Conservation (phyloP, 108 stramenopile species). For the Pseudonitzschia pungens region DNA sequence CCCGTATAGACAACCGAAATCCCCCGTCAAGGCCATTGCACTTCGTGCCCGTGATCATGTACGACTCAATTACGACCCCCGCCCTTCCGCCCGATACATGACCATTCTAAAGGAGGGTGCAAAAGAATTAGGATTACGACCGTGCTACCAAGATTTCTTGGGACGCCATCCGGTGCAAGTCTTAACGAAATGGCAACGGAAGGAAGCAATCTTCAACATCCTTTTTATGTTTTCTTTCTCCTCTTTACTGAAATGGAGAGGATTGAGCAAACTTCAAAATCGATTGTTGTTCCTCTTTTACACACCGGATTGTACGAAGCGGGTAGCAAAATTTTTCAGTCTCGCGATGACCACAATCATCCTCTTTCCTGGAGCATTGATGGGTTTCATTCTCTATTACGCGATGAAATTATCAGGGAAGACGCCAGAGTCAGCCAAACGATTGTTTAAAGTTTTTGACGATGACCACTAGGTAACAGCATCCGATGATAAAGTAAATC, state of each 20-base stretch:
- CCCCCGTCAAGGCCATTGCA: constrained; percentile 50
- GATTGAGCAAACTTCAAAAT: constrained; percentile 23
- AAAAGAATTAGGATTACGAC: constrained; percentile 41
- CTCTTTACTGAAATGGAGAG: constrained; percentile 12
- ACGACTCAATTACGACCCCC: constrained; percentile 38
- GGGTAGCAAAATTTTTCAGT: constrained; percentile 8
- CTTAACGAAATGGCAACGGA: constrained; percentile 24
- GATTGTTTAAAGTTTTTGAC: constrained; percentile 12
- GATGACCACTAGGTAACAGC: background rate
- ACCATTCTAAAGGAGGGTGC: constrained; percentile 49
- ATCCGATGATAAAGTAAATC: background rate
- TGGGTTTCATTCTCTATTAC: constrained; percentile 24
- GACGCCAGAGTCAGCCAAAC: constrained; percentile 1
- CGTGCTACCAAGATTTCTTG: constrained; percentile 50
- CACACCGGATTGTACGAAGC: background rate
- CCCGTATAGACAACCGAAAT: constrained; percentile 30
- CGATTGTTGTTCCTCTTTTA: constrained; percentile 40
- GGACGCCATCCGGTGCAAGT: constrained; percentile 41
- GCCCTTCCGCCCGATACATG: constrained; percentile 55
- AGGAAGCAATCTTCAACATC: constrained; percentile 32
- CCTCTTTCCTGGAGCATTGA: constrained; percentile 33
- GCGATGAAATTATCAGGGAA: constrained; percentile 1
- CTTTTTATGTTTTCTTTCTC: constrained; percentile 28
- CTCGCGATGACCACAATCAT: constrained; percentile 18
- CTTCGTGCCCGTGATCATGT: constrained; percentile 43